Evolutionary conservation across 2,329 filamentous ascomycete species (phyloP).

Genomic region (Aspergillus latus): DNA sequence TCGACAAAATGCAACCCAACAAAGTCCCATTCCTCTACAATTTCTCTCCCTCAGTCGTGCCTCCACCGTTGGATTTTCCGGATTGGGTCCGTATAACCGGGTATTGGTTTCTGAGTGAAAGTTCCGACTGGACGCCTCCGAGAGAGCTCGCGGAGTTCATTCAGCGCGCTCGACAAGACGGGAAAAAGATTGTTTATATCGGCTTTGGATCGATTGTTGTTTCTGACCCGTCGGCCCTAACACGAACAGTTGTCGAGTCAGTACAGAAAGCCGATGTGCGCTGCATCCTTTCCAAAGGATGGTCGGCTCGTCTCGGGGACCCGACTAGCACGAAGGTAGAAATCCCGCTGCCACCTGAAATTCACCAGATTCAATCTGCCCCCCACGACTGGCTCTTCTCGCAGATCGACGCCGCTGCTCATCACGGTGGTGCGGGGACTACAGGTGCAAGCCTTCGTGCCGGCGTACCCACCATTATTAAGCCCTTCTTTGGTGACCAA

Average conservation of each 20-base stretch:
- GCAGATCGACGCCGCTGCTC: conserved; percentile 89
- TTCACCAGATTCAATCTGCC: conserved; percentile 82
- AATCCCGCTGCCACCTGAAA: conserved; percentile 72
- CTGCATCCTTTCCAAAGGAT: conserved; percentile 93
- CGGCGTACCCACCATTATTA: conserved; percentile 89
- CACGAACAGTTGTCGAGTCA: conserved; percentile 87
- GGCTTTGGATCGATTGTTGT: conserved; percentile 97
- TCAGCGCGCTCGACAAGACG: conserved; percentile 71
- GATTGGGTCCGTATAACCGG: conserved; percentile 98
- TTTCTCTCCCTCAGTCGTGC: conserved; percentile 91
- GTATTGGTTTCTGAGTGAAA: conserved; percentile 95
- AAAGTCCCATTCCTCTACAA: conserved; percentile 99
- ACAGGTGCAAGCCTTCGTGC: conserved; percentile 90
- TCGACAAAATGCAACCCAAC: conserved; percentile 92
- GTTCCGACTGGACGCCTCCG: conserved; percentile 68
- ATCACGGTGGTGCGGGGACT: conserved; percentile 92
- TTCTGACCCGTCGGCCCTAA: conserved; percentile 82
- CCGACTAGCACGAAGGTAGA: conserved; percentile 61
- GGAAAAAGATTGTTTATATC: conserved; percentile 92
- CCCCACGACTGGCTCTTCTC: conserved; percentile 96
- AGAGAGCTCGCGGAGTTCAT: conserved; percentile 79
- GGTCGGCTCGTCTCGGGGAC: conserved; percentile 78
- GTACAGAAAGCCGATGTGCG: conserved; percentile 88
- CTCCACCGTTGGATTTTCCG: conserved; percentile 88
- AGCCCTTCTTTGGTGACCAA: conserved; percentile 97